phyloP scores from a whole-genome alignment of 768 basidiomycete genomes.

The Tephrocybe rancida region DNA sequence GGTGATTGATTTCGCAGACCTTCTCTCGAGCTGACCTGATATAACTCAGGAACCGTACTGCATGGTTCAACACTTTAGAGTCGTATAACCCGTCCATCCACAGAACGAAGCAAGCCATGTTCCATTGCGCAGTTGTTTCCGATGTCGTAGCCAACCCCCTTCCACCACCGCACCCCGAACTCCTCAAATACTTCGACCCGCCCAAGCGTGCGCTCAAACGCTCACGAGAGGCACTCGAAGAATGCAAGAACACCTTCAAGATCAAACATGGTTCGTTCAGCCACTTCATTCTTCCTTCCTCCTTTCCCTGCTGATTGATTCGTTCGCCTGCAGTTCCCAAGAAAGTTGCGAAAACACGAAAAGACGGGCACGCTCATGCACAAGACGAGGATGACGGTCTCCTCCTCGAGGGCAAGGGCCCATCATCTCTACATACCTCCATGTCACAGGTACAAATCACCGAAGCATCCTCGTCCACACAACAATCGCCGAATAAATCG shows the following conservation, averaged over 20 bases:
- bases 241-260: slow-evolving; percentile 68
- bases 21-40: neutral
- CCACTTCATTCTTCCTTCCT: neutral
- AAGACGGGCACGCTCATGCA: slow-evolving; percentile 65
- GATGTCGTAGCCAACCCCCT: slow-evolving; percentile 78
- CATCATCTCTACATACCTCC: slow-evolving; percentile 17
- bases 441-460: slow-evolving; percentile 18
- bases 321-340: slow-evolving; percentile 56
- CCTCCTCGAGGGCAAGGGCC: slow-evolving; percentile 51
- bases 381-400: slow-evolving; percentile 61
- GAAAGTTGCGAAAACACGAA: slow-evolving; percentile 53
- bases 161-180: slow-evolving; percentile 83
- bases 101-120: slow-evolving; percentile 89
- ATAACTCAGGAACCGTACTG: slow-evolving; percentile 47
- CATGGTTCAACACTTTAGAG: slow-evolving; percentile 78
- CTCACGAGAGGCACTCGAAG: slow-evolving; percentile 55
- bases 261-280: slow-evolving; percentile 70
- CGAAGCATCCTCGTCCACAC: slow-evolving; percentile 16
- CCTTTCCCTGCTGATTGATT: neutral
- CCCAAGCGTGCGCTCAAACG: slow-evolving; percentile 70
- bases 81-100: slow-evolving; percentile 93
- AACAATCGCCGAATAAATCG: slow-evolving; percentile 23
- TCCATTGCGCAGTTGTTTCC: slow-evolving; percentile 79
- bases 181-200: slow-evolving; percentile 82
- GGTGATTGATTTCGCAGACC: slow-evolving; percentile 7